Percentiles rank a stretch among this genome's conserved stretches.
Conservation (phyloP, 2,329 filamentous ascomycete genomes). For the Nemania sp. region DNA sequence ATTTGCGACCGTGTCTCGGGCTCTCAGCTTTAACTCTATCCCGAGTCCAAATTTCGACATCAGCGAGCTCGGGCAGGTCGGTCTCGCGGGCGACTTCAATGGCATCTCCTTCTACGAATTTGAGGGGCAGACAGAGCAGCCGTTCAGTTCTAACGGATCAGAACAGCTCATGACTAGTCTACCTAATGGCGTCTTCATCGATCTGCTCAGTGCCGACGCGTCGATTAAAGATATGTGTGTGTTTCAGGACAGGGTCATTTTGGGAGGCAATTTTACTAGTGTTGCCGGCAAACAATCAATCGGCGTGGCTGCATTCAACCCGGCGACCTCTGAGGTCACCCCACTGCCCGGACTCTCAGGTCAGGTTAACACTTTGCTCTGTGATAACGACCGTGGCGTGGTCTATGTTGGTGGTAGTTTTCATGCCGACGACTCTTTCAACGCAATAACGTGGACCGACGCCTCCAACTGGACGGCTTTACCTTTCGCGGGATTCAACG, state of each 20-base stretch:
- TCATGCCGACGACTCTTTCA: conserved; percentile 76
- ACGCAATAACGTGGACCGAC: conserved; percentile 81
- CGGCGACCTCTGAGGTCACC: conserved; percentile 68
- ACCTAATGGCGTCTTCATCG: conserved; percentile 81
- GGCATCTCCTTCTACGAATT: conserved; percentile 90
- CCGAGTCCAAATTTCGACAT: conserved; percentile 78
- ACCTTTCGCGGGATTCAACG: conserved; percentile 93
- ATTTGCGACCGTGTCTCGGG: conserved; percentile 49
- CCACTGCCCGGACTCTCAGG: conserved; percentile 82
- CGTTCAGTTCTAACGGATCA: conserved; percentile 73
- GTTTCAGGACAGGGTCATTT: conserved; percentile 70
- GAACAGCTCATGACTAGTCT: conserved; percentile 79
- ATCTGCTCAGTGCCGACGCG: conserved; percentile 76
- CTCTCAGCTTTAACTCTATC: conserved; percentile 62
- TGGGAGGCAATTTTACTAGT: conserved; percentile 96
- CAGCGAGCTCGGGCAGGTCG: conserved; percentile 76
- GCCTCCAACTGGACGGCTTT: conserved; percentile 74
- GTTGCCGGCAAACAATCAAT: conserved; percentile 75
- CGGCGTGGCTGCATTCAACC: conserved; percentile 80
- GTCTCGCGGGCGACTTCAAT: conserved; percentile 85
- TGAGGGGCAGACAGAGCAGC: conserved; percentile 73
- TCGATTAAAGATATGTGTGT: conserved; percentile 88
- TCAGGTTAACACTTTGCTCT: conserved; percentile 79
- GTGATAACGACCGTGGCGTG: conserved; percentile 74
- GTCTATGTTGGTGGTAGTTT: conserved; percentile 94